Percentiles rank a stretch among this genome's conserved stretches.
These are phyloP conservation scores for Triticum dicoccoides DNA, from an alignment of 176 grass and related monocot species.

Conservation along the genomic window DNA sequence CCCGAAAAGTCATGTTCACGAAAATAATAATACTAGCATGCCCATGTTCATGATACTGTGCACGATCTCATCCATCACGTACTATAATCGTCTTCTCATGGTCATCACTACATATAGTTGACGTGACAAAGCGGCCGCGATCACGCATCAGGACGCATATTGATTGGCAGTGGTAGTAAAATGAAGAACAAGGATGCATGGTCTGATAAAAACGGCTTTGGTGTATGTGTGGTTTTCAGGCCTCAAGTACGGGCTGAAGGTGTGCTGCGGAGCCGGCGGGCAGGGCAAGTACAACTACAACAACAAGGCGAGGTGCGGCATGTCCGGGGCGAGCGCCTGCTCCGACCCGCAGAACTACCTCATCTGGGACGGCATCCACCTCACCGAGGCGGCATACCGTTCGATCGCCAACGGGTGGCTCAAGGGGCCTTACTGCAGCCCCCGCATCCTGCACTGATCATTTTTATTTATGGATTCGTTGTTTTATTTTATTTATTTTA, in stretches of 20 bases:
- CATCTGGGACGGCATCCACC: constrained; percentile 82
- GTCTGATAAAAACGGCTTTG: background rate
- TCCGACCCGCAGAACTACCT: constrained; percentile 47
- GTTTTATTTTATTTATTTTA: background rate
- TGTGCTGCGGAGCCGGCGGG: constrained; percentile 57
- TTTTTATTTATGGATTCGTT: background rate
- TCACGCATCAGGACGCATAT: background rate
- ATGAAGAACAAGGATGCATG: no score
- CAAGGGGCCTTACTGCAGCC: constrained; percentile 64
- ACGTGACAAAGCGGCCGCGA: background rate
- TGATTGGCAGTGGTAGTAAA: background rate
- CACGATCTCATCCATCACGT: background rate
- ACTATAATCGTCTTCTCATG: background rate
- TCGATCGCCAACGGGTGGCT: constrained; percentile 70
- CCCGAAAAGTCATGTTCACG: background rate
- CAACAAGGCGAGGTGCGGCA: constrained; percentile 58
- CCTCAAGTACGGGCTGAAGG: constrained; percentile 40
- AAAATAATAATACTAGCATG: background rate
- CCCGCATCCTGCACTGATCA: constrained; percentile 40
- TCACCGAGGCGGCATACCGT: constrained; percentile 72
- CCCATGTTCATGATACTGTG: background rate
- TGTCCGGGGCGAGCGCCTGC: constrained; percentile 46
- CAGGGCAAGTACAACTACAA: constrained; percentile 72
- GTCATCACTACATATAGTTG: background rate
- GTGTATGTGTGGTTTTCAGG: background rate